Percentiles rank a stretch among this genome's conserved stretches.
These are phyloP conservation scores for Aspergillus sojae DNA, from an alignment of 2,329 filamentous ascomycete species.

Conservation along the genomic window DNA sequence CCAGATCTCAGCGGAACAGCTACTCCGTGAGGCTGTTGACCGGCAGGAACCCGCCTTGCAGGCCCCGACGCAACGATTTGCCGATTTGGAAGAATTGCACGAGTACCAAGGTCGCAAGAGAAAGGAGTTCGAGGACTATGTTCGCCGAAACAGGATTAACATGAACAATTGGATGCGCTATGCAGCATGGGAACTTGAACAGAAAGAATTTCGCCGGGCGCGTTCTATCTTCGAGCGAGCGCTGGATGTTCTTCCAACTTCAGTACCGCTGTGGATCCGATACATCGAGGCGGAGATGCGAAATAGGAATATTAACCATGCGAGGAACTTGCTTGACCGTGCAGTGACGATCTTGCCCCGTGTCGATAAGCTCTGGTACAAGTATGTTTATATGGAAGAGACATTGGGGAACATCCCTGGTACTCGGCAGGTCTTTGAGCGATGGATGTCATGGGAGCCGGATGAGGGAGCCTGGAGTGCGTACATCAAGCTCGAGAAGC, in stretches of 20 bases:
- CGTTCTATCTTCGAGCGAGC: slow-evolving; percentile 93
- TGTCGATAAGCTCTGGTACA: slow-evolving; percentile 98
- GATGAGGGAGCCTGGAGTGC: slow-evolving; percentile 94
- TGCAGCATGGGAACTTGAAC: slow-evolving; percentile 94
- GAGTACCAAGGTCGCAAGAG: slow-evolving; percentile 95
- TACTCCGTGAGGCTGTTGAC: slow-evolving; percentile 95
- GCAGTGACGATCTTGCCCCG: slow-evolving; percentile 90
- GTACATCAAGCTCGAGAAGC: slow-evolving; percentile 96
- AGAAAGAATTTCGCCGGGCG: slow-evolving; percentile 93
- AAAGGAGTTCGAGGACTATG: slow-evolving; percentile 97
- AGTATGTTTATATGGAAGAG: slow-evolving; percentile 99
- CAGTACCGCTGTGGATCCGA: slow-evolving; percentile 83
- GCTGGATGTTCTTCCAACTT: slow-evolving; percentile 86
- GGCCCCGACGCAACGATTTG: slow-evolving; percentile 91
- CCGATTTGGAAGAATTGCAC: slow-evolving; percentile 95
- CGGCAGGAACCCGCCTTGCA: slow-evolving; percentile 86
- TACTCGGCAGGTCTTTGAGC: slow-evolving; percentile 90
- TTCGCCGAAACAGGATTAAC: slow-evolving; percentile 88
- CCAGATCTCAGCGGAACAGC: slow-evolving; percentile 95
- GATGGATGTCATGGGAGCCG: slow-evolving; percentile 98
- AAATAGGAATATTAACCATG: slow-evolving; percentile 92
- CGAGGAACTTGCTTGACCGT: slow-evolving; percentile 88
- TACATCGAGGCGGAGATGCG: slow-evolving; percentile 98
- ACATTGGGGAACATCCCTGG: slow-evolving; percentile 93
- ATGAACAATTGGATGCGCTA: slow-evolving; percentile 99